phyloP scores from a whole-genome alignment of 1,284 basidiomycete genomes.

The Rugosomyces carneus region DNA sequence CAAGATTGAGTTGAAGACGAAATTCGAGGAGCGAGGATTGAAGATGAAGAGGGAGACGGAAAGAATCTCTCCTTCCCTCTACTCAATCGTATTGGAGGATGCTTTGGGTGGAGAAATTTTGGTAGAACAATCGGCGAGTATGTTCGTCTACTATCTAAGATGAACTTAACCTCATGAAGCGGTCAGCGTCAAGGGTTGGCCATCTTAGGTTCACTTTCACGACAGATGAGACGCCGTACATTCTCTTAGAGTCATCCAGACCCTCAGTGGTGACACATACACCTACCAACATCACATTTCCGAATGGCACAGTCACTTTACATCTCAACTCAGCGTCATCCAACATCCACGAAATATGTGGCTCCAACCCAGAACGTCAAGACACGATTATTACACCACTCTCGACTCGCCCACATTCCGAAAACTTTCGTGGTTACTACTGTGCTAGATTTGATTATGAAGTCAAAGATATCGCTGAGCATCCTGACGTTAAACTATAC shows the following conservation, averaged over 20 bases:
- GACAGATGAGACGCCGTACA: conserved; percentile 41
- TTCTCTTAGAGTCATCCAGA: conserved; percentile 69
- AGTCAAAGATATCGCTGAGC: background rate
- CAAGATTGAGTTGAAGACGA: conserved; percentile 40
- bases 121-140: conserved; percentile 69
- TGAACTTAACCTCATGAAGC: conserved; percentile 5
- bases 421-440: conserved; percentile 66
- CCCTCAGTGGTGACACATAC: conserved; percentile 55
- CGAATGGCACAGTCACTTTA: conserved; percentile 52
- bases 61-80: conserved; percentile 60
- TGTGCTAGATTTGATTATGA: conserved; percentile 60
- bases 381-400: conserved; percentile 63
- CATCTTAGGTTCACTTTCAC: conserved; percentile 72
- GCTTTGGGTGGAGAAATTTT: conserved; percentile 43
- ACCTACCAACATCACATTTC: conserved; percentile 55
- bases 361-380: conserved; percentile 69
- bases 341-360: conserved; percentile 50
- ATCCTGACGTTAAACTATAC: conserved; percentile 28
- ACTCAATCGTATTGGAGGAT: conserved; percentile 55
- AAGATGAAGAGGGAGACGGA: conserved; percentile 54
- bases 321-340: conserved; percentile 1
- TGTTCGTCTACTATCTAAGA: conserved; percentile 20
- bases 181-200: conserved; percentile 65
- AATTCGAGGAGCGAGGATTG: conserved; percentile 60
- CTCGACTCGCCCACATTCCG: conserved; percentile 41